Conservation (phyloP, 345 rosid genomes). For the Gossypium ekmanianum region DNA sequence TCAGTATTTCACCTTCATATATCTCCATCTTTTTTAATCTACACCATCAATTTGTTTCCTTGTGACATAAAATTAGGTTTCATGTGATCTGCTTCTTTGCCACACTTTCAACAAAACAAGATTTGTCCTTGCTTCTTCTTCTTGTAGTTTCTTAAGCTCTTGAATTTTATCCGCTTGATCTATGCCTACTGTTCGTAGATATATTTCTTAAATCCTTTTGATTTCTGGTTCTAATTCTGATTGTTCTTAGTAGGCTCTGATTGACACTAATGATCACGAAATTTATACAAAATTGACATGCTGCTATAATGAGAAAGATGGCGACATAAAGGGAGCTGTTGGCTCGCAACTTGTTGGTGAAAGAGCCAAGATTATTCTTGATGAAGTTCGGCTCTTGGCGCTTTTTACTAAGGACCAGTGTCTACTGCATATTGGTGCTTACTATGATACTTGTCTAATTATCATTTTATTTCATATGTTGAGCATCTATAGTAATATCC, state of each 20-base stretch:
- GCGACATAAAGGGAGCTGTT: slow-evolving; percentile 65
- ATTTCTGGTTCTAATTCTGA: slow-evolving; percentile 10
- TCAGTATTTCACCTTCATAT: not conserved
- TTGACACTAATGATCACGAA: slow-evolving; percentile 72
- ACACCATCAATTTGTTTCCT: not conserved
- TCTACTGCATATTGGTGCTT: slow-evolving; percentile 71
- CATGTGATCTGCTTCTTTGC: not conserved
- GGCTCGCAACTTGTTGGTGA: slow-evolving; percentile 80
- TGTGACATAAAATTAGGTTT: not conserved
- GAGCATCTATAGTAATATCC: slow-evolving; percentile 20
- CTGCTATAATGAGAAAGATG: slow-evolving; percentile 52
- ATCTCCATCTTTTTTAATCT: not conserved
- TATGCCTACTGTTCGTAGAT: not conserved
- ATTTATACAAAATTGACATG: slow-evolving; percentile 60
- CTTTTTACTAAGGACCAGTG: slow-evolving; percentile 76
- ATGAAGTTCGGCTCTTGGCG: slow-evolving; percentile 65
- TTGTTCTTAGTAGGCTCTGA: slow-evolving; percentile 60
- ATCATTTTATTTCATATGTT: not conserved
- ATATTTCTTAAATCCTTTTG: slow-evolving; percentile 11
- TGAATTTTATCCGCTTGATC: not conserved
- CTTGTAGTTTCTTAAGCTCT: not conserved
- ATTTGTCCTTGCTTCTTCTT: not conserved
- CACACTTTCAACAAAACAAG: not conserved
- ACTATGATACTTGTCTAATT: slow-evolving; percentile 10
- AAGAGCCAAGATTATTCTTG: slow-evolving; percentile 83